Base-by-base conservation (phyloP, 208 protist species). In the Trypanosoma caninum region DNA sequence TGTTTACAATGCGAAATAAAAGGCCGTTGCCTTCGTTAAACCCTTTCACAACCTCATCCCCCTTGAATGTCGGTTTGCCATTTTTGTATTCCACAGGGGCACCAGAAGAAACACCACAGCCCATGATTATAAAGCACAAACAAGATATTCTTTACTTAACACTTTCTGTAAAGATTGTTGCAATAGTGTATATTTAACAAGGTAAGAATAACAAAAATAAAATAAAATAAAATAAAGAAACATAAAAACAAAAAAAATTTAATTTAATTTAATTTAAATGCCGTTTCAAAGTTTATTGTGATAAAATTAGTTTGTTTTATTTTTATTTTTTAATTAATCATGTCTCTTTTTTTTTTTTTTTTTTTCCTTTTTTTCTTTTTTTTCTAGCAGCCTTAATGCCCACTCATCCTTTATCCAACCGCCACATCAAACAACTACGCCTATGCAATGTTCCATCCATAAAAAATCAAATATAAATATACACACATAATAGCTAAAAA, bases 1-100 rank as follows among this genome's bases (percentile, higher is more conserved):
- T 87, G 77, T 90, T 78, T 31, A 91, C 82, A 35, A 94, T 78
- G 54, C 87, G 83, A 72, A 90, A 94, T 23, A 91, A 76, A 13
- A 94, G 80, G 13, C 87, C 87, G 60, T 91, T 89, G 56, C 79
- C 82, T 57, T 86, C 74, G 59, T 85, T 69, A 52, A 90, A 91
- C 25, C 80, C 70, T 63, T 87, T 82, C 40, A 80, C 78, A 25
- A 87, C 67, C 57, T 86, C 78, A 53, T 89, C 74, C 20, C 81
- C 82, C 45, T 67, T 69, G 57, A 93, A 88, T 46, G 71, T 83
- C 25, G 87, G 87, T 40, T 74, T 70, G 28, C 87, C 87, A 74
- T 93, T 86, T 22, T 84, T 40, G 61, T 76, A 90, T 31, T 57
- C 65, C 31, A 79, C 63, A 30, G 72, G 56, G 45, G 50, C 35